Percentiles rank a stretch among this genome's conserved stretches.
Evolutionary conservation across 208 protist genomes (phyloP).

Genomic region (Leishmania gerbilli): DNA sequence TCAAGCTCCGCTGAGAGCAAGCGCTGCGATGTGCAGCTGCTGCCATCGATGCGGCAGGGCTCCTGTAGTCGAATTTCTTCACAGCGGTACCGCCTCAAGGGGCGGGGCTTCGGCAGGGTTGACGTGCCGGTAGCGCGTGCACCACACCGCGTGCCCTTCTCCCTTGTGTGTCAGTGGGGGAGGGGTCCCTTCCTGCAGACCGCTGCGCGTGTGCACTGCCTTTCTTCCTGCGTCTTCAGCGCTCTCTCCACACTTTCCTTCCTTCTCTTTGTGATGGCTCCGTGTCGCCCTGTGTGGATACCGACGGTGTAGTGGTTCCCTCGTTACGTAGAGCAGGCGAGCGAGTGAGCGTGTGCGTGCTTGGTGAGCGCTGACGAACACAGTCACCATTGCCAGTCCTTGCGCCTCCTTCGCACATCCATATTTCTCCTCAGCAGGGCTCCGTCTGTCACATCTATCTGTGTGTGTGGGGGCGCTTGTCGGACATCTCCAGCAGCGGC

Average conservation of each 20-base stretch:
- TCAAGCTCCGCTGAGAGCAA: neutral
- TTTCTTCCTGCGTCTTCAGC: neutral
- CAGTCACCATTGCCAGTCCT: neutral
- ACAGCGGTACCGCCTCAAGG: neutral
- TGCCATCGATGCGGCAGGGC: neutral
- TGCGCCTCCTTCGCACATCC: neutral
- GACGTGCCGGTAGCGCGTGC: neutral
- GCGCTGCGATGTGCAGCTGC: neutral
- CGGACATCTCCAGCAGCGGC: neutral
- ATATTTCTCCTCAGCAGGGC: neutral
- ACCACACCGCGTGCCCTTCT: neutral
- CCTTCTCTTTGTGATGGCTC: neutral
- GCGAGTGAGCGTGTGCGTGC: neutral
- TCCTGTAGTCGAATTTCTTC: neutral
- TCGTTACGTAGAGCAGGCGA: neutral
- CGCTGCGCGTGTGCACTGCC: neutral
- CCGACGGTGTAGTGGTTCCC: neutral
- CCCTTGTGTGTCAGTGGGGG: neutral
- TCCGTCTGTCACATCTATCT: neutral
- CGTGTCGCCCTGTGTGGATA: neutral
- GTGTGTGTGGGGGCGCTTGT: neutral
- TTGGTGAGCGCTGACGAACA: neutral
- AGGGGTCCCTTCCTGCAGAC: neutral
- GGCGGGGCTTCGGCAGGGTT: neutral
- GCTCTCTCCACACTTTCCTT: neutral